Evolutionary conservation across 2,329 filamentous ascomycete species (phyloP), one percentile per base, ranked within the genome.

Genomic region (Diatrype stigma): DNA sequence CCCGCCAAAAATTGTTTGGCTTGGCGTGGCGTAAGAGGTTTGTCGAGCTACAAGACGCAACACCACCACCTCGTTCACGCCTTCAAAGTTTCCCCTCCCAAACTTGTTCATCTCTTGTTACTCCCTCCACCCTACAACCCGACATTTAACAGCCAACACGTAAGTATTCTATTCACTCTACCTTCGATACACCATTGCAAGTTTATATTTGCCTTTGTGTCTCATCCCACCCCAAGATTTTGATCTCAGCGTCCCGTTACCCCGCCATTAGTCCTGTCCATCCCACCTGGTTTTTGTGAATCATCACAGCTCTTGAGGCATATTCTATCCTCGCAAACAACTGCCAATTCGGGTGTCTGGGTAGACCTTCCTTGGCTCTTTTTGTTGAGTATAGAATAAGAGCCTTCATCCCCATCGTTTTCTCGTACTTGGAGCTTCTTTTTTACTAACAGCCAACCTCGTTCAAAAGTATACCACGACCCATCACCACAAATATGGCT

Each of bases 401-500:
- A 17, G 44, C 42, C 44, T 42, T 44, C 32, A 47, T 32, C 4
- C 26, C 48, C 40, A 12, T 37, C 49, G 19, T 40, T 34, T 14
- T 51, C 22, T 19, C 50, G 49, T 45, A 30, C 40, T 37, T 35
- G 35, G 21, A 46, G 46, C 44, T n/a, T 46, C 51, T 21, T 2
- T 45, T 23, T 26, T 44, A 57, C 42, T 32, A 52, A n/a, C 34
- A 42, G 37, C 28, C 11, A 48, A 7, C 40, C 7, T 19, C n/a
- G 22, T 44, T 19, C 10, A 22, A 16, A 44, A 44, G 40, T 10
- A 22, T 21, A 28, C 34, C 38, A 42, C 19, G 11, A 42, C 3
- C 35, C 48, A 42, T 49, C 47, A 52, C 44, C 35, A 26, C 65
- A 76, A 92, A 71, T 63, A 99, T 99, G 94, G 79, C 89, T 68